These are phyloP conservation scores for Dendrocalamus sinicus DNA, from an alignment of 176 grass and related monocot species.

Conservation along the genomic window DNA sequence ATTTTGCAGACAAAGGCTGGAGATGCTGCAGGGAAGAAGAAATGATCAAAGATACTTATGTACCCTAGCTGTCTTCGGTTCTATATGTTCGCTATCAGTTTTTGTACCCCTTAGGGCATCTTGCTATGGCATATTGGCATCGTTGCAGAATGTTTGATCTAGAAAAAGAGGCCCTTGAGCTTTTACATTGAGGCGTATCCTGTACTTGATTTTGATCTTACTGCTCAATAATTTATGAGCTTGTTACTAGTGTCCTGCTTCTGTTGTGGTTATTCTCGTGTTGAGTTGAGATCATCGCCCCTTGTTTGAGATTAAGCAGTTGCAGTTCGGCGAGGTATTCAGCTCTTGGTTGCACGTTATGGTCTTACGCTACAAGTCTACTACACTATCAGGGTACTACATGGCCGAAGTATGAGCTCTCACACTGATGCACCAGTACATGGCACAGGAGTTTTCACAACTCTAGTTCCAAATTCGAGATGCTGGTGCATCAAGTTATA, in stretches of 20 bases:
- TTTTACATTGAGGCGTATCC: neutral
- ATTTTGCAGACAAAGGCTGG: conserved; percentile 83
- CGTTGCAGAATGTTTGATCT: conserved; percentile 20
- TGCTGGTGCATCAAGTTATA: no score
- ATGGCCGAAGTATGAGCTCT: no score
- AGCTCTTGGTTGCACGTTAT: neutral
- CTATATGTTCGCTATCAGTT: conserved; percentile 8
- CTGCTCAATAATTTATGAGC: neutral
- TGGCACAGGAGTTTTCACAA: no score
- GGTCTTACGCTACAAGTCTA: no score
- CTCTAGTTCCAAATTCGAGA: no score
- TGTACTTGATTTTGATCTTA: neutral
- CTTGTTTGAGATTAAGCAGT: neutral
- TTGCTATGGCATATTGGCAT: neutral
- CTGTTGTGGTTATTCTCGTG: neutral
- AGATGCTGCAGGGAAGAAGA: conserved; percentile 83
- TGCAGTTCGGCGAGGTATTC: neutral
- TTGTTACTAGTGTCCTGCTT: neutral
- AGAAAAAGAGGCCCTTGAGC: conserved; percentile 34
- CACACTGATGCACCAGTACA: no score
- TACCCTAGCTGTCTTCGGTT: neutral
- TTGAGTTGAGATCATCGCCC: neutral
- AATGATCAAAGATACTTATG: conserved; percentile 41
- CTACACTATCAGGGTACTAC: neutral
- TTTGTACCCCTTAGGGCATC: conserved; percentile 34